A percentile compares a stretch with the other conserved stretches of the same genome.
Evolutionary conservation across 78 protist genomes (phyloP).

Genomic region (Corallochytrium limacisporum): DNA sequence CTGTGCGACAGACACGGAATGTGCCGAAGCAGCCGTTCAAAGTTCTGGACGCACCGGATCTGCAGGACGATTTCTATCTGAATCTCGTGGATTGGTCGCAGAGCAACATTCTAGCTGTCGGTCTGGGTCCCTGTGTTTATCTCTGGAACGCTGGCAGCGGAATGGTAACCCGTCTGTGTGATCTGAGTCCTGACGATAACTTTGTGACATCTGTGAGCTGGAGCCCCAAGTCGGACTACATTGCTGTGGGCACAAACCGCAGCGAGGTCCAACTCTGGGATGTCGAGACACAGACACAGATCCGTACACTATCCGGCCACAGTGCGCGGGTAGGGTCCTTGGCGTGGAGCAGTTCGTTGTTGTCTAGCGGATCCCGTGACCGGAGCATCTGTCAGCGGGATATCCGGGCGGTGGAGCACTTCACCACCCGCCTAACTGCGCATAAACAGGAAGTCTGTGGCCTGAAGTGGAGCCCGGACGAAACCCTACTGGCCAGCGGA

Average conservation of each 20-base stretch:
- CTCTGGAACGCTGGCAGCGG: conserved; percentile 93
- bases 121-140: conserved; percentile 82
- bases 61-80: conserved; percentile 91
- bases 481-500: conserved; percentile 92
- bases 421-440: conserved; percentile 17
- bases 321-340: conserved; percentile 81
- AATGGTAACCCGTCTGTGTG: conserved; percentile 40
- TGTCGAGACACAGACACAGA: conserved; percentile 22
- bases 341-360: conserved; percentile 88
- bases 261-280: conserved; percentile 83
- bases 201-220: conserved; percentile 71
- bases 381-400: conserved; percentile 76
- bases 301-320: conserved; percentile 84
- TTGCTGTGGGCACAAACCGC: conserved; percentile 90
- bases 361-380: conserved; percentile 82
- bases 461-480: conserved; percentile 90
- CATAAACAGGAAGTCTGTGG: conserved; percentile 90
- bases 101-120: conserved; percentile 84
- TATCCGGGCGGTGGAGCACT: conserved; percentile 72
- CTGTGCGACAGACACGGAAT: conserved; percentile 38
- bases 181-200: conserved; percentile 16
- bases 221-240: conserved; percentile 54
- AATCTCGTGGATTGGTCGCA: conserved; percentile 95
- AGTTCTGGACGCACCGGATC: conserved; percentile 88
- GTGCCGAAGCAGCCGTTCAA: conserved; percentile 56